Conservation (phyloP, 352 stramenopile species). For the Phytophthora syringae region DNA sequence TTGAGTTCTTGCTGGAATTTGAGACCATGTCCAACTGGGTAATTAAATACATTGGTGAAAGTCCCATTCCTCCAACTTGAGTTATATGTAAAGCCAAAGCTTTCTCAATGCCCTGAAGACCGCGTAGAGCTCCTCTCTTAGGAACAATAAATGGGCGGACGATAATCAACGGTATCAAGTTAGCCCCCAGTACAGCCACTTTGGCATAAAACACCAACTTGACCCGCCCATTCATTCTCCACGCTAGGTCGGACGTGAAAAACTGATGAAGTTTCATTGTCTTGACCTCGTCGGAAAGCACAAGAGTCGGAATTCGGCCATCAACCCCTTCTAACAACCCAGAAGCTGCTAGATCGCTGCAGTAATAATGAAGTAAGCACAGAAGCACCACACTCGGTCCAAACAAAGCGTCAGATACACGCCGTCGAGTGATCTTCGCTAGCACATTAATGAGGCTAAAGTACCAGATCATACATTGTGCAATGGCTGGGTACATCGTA, state of each 20-base stretch:
- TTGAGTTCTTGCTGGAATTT: background rate
- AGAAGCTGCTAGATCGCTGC: conserved; percentile 17
- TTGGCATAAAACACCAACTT: conserved; percentile 31
- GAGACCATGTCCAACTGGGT: background rate
- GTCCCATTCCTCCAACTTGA: conserved; percentile 34
- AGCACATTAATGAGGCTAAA: conserved; percentile 31
- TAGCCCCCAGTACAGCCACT: conserved; percentile 34
- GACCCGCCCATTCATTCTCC: conserved; percentile 46
- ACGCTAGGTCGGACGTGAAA: conserved; percentile 33
- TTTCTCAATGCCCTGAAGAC: conserved; percentile 27
- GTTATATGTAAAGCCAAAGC: conserved; percentile 30
- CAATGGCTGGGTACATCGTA: conserved; percentile 32
- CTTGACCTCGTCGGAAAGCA: conserved; percentile 40
- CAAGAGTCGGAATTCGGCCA: conserved; percentile 23
- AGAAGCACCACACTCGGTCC: conserved; percentile 1
- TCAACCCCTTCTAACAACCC: conserved; percentile 22
- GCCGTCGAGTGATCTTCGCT: conserved; percentile 18
- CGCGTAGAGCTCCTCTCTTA: background rate
- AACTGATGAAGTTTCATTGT: conserved; percentile 25
- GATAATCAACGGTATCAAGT: conserved; percentile 33
- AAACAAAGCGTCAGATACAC: conserved; percentile 18
- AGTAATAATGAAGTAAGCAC: conserved; percentile 19
- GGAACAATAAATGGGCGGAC: conserved; percentile 13
- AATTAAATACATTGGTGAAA: background rate
- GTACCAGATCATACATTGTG: conserved; percentile 26